Base-by-base conservation (phyloP, 176 grass and related monocot genomes). In the Hordeum marinum region DNA sequence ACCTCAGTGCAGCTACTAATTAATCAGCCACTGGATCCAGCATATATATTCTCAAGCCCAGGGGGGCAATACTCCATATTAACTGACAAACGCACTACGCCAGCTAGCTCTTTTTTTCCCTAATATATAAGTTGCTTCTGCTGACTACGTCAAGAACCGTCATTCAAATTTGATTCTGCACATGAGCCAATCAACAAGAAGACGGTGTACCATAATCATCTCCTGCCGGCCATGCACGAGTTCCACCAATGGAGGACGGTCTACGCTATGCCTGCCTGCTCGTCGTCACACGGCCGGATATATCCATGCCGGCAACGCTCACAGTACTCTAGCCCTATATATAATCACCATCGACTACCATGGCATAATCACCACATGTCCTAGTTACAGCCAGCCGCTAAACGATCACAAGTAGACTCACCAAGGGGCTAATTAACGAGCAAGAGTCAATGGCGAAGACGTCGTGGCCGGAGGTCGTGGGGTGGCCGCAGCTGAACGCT, bases 401-500 rank as follows among this genome's bases (percentile, higher is more conserved):
- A 64, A 31, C 26, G 6, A 7, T 26, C 61, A 27, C 12, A 29
- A 1, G 61, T 63, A 27, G 48, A 52, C 48, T 0, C 48, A 52
- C 48, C 48, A 39, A 11, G 36, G 36, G 41, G 68, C 34, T 69
- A n/a, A n/a, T n/a, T n/a, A 9, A 24, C 45, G 70, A 48, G 41
- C 20, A 46, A 73, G 41, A 17, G 7, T 17, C 41, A 8, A 73
- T 75, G 72, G 72, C 71, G 54, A 86, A 80, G 76, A 24, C 83
- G 11, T 63, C 84, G 57, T 86, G 78, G 76, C 69, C 78, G 17
- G 85, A 87, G 69, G 6, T 86, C 20, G 76, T 85, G 36, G 84
- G 84, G 4, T 61, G 20, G 24, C 50, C 39, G 74, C 2, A 41
- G 74, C 74, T 85, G 34, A 71, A 79, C 65, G 84, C 76, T 13